Evolutionary conservation across 495 filamentous ascomycete genomes (phyloP).

Genomic region (Hypoxylon fragiforme): DNA sequence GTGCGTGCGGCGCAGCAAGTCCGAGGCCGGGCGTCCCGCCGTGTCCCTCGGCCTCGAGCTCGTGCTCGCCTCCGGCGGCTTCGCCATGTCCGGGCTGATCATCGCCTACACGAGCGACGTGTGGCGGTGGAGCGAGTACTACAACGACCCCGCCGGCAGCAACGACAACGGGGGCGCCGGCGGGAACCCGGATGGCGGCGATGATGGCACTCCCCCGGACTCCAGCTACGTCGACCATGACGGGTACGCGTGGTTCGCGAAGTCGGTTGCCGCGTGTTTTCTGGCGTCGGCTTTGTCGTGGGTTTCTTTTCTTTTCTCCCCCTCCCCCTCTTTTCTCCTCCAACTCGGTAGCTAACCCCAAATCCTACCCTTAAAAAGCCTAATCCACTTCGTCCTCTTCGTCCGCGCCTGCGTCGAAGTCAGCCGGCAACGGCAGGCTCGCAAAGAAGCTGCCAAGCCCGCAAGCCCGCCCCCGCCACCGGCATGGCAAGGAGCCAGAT

Average conservation of each 20-base stretch:
- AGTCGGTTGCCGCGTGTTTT: neutral
- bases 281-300: conserved; percentile 6
- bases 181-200: neutral
- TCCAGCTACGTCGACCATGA: conserved; percentile 1
- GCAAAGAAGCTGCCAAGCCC: neutral
- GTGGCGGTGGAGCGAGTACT: neutral
- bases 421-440: conserved; percentile 5
- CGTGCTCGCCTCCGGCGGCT: conserved; percentile 1
- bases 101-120: neutral
- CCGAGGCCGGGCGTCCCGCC: conserved; percentile 4
- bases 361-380: neutral
- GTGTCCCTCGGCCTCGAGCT: conserved; percentile 20
- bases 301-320: too few relatives aligned
- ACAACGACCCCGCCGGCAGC: too few relatives aligned
- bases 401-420: conserved; percentile 27
- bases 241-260: conserved; percentile 6
- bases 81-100: neutral
- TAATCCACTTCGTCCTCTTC: conserved; percentile 22
- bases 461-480: too few relatives aligned
- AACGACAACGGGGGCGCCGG: too few relatives aligned
- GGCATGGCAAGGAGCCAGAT: too few relatives aligned
- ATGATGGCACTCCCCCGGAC: neutral
- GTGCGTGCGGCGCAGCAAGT: conserved; percentile 4
- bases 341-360: neutral
- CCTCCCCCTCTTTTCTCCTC: too few relatives aligned